Evolutionary conservation across 345 rosid species (phyloP).

Genomic region (Gossypium sturtianum): DNA sequence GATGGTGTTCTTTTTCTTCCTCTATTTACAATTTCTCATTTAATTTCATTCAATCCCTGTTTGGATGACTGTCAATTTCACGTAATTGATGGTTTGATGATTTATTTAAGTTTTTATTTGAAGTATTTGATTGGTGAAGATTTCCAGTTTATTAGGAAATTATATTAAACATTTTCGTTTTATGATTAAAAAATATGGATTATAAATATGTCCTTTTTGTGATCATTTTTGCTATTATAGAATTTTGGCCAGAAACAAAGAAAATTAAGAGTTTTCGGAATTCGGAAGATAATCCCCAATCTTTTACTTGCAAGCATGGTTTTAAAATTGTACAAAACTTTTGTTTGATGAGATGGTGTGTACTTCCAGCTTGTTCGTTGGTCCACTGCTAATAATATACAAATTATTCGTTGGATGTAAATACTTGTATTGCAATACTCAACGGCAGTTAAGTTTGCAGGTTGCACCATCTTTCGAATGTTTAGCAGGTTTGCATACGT

Average conservation of each 20-base stretch:
- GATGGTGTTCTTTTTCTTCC: too few relatives aligned
- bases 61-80: too few relatives aligned
- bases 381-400: not conserved
- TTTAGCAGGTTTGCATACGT: conserved; percentile 3
- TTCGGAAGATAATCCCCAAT: not conserved
- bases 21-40: too few relatives aligned
- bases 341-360: conserved; percentile 4
- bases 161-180: too few relatives aligned
- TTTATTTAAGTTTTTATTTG: too few relatives aligned
- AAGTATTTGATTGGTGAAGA: too few relatives aligned
- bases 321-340: not conserved
- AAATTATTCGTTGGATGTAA: not conserved
- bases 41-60: too few relatives aligned
- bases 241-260: not conserved
- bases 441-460: conserved; percentile 9
- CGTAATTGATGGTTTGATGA: too few relatives aligned
- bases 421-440: not conserved
- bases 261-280: not conserved
- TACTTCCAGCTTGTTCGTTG: not conserved
- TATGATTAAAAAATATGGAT: too few relatives aligned
- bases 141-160: too few relatives aligned
- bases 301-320: not conserved
- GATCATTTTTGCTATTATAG: too few relatives aligned
- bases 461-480: conserved; percentile 10
- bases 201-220: too few relatives aligned